Base-by-base conservation (phyloP, 208 protist genomes). In the Polymyxa betae region DNA sequence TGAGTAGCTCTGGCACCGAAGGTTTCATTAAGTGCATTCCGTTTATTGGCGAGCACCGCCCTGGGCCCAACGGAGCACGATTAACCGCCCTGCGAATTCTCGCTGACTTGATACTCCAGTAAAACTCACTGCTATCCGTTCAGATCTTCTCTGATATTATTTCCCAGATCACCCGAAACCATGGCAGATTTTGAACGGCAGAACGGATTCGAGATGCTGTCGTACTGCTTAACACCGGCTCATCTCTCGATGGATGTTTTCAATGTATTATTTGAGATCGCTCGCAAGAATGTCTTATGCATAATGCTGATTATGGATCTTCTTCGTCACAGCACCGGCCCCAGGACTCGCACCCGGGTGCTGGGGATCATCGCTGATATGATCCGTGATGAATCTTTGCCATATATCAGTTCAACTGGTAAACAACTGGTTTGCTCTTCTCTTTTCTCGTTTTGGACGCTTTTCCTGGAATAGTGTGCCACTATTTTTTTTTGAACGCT, bases 371-470 rank as follows among this genome's bases (percentile, higher is more conserved):
- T 29, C 29, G 54, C 54, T 29, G 54, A 66, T 66, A 16, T 66
- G 54, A 16, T 66, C 54, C 54, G 54, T 16, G 54, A 66, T 66
- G 54, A 66, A 66, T n/a, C n/a, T n/a, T n/a, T n/a, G n/a, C n/a
- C n/a, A n/a, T n/a, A n/a, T n/a, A n/a, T n/a, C n/a, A n/a, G n/a
- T n/a, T n/a, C n/a, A n/a, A n/a, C n/a, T n/a, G n/a, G n/a, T n/a
- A n/a, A n/a, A n/a, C n/a, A n/a, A n/a, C n/a, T n/a, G n/a, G n/a
- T n/a, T n/a, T n/a, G n/a, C n/a, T n/a, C n/a, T n/a, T n/a, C n/a
- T n/a, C n/a, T n/a, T n/a, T n/a, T n/a, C n/a, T n/a, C n/a, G n/a
- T n/a, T n/a, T n/a, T n/a, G n/a, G n/a, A n/a, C n/a, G n/a, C n/a
- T n/a, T n/a, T n/a, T n/a, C n/a, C n/a, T n/a, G n/a, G n/a, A n/a